Conservation (phyloP, 2,329 filamentous ascomycete genomes). For the Colletotrichum melonis region DNA sequence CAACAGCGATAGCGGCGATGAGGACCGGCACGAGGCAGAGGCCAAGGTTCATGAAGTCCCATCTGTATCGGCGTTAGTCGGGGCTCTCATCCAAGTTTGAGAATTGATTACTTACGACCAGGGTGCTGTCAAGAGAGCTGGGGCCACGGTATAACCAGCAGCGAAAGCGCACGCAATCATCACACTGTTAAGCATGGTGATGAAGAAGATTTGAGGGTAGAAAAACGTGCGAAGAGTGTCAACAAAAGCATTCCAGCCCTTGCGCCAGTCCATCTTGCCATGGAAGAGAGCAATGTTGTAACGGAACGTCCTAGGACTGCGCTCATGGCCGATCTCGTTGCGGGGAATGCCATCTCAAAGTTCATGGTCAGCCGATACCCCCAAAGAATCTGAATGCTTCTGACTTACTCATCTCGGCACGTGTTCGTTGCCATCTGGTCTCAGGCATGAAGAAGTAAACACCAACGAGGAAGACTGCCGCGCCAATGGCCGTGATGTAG, state of each 20-base stretch:
- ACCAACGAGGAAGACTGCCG: constrained; percentile 42
- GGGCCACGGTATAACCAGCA: constrained; percentile 39
- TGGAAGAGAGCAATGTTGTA: constrained; percentile 47
- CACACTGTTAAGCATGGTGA: constrained; percentile 43
- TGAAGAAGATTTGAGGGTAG: constrained; percentile 48
- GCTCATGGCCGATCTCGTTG: background rate
- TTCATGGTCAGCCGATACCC: background rate
- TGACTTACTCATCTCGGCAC: constrained; percentile 41
- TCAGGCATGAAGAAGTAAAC: constrained; percentile 48
- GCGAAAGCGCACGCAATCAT: constrained; percentile 45
- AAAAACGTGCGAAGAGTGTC: constrained; percentile 46
- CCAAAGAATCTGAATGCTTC: rapidly evolving
- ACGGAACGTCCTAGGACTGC: constrained; percentile 40
- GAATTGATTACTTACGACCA: constrained; percentile 20
- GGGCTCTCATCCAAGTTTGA: rapidly evolving
- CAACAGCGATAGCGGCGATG: constrained; percentile 46
- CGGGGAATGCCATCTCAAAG: constrained; percentile 38
- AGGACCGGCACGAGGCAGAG: constrained; percentile 42
- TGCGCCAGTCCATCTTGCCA: constrained; percentile 40
- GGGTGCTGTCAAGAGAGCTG: constrained; percentile 23
- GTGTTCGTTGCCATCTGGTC: constrained; percentile 45
- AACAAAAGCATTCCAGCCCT: constrained; percentile 39
- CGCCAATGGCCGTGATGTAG: constrained; percentile 43
- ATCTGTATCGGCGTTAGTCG: constrained; percentile 32
- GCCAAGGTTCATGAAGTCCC: constrained; percentile 42